Evolutionary conservation across 2,329 filamentous ascomycete genomes (phyloP).

Genomic region (Xylaria sp.): DNA sequence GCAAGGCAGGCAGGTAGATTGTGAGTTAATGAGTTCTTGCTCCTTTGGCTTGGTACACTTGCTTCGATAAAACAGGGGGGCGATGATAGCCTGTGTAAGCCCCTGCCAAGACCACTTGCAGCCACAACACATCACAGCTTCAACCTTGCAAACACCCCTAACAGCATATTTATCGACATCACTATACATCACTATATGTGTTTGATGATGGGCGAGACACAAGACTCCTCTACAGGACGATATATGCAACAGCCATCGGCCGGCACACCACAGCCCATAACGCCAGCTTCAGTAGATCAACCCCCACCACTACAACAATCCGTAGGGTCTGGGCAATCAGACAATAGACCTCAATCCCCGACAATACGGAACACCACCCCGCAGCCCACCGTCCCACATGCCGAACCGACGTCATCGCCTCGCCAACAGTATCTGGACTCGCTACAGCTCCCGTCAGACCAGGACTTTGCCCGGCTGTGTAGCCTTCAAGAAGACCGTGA

Average conservation of each 20-base stretch:
- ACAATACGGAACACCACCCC: neutral
- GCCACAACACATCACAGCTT: neutral
- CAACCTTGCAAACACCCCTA: neutral
- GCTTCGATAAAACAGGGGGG: neutral
- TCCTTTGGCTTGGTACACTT: neutral
- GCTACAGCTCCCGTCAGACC: constrained; percentile 52
- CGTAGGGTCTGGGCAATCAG: neutral
- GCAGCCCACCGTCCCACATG: constrained; percentile 24
- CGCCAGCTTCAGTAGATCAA: neutral
- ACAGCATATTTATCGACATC: neutral
- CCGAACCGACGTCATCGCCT: constrained; percentile 32
- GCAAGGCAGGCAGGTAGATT: too few species aligned
- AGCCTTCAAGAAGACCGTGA: constrained; percentile 55
- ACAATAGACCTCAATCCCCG: neutral
- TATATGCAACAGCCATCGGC: neutral
- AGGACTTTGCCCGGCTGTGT: constrained; percentile 56
- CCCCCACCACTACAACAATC: constrained; percentile 1
- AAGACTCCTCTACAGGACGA: neutral
- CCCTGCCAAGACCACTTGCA: constrained; percentile 16
- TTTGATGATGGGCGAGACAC: constrained; percentile 6
- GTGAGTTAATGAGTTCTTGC: neutral
- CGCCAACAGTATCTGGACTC: constrained; percentile 57
- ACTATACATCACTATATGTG: neutral
- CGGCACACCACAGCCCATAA: neutral
- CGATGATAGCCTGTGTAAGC: neutral